Evolutionary conservation across 768 basidiomycete species (phyloP), one percentile per base, ranked within the genome.

Genomic region (Megacollybia marginata): DNA sequence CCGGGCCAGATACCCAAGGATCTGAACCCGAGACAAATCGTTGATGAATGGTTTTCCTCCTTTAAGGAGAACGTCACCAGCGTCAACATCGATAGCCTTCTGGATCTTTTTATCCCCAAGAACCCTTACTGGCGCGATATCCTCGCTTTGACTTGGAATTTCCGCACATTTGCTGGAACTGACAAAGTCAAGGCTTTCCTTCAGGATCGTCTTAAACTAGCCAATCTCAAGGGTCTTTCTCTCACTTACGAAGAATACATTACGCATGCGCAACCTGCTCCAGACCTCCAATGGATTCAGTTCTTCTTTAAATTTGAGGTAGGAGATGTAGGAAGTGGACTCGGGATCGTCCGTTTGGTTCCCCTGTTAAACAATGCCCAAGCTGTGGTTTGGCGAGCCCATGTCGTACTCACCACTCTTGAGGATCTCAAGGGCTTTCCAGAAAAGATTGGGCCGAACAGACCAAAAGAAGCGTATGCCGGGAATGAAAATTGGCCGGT

Each of bases 301-400:
- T 63, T 73, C 32, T 61, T 76, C 49, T 83, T 88, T 58, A 71
- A 64, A 5, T 87, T 85, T 54, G 73, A 75, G 46, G 78, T 75
- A 5, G 38, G 38, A 15, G 69, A 59, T 1, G 61, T 73, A 1
- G 84, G 79, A 0, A 57, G 68, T 5, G 77, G 73, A 1, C 72
- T 71, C 1, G 82, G 80, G 5, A 62, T 87, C 33, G 69, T 69
- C 9, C 72, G 80, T 33, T 69, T 87, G 19, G 68, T 85, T 1
- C 82, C 79, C 0, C 4, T 28, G 23, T 28, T 28, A 28, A 6
- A 28, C 23, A 28, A 28, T 6, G 65, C 68, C 6, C 56, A 67
- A 5, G 60, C 60, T 11, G 60, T 64, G 2, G 62, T 61, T 20
- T 84, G 82, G 82, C 74, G 70, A 54, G 79, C 79, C 1, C 74